phyloP scores from a whole-genome alignment of 257 asterid species.

The Nicotiana attenuata region DNA sequence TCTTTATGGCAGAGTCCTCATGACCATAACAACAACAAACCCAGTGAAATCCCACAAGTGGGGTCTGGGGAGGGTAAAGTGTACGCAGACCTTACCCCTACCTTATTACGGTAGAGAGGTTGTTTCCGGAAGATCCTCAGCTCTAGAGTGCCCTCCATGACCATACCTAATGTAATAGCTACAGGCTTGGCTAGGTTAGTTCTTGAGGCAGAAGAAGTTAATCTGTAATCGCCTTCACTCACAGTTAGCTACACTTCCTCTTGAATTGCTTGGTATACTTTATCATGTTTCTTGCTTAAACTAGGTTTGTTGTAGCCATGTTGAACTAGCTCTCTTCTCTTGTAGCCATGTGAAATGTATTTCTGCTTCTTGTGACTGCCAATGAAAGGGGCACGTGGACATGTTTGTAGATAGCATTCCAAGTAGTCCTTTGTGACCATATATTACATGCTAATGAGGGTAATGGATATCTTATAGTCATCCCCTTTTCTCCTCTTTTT shows the following conservation, averaged over 20 bases:
- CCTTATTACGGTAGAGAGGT: too few species aligned
- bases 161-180: too few species aligned
- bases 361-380: not conserved
- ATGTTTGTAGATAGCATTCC: not conserved
- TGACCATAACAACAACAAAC: too few species aligned
- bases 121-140: too few species aligned
- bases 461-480: not conserved
- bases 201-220: not conserved
- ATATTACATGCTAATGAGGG: not conserved
- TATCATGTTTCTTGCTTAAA: not conserved
- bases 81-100: too few species aligned
- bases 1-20: not conserved
- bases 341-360: not conserved
- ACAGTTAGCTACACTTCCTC: not conserved
- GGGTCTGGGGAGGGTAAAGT: too few species aligned
- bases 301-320: conserved; percentile 3
- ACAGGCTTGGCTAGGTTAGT: not conserved
- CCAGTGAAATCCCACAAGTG: too few species aligned
- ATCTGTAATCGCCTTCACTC: not conserved
- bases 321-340: not conserved
- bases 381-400: not conserved
- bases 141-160: too few species aligned
- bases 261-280: not conserved
- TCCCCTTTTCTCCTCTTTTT: not conserved
- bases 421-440: not conserved